Conservation (phyloP, 257 asterid species). For the Capsicum rhomboideum region DNA sequence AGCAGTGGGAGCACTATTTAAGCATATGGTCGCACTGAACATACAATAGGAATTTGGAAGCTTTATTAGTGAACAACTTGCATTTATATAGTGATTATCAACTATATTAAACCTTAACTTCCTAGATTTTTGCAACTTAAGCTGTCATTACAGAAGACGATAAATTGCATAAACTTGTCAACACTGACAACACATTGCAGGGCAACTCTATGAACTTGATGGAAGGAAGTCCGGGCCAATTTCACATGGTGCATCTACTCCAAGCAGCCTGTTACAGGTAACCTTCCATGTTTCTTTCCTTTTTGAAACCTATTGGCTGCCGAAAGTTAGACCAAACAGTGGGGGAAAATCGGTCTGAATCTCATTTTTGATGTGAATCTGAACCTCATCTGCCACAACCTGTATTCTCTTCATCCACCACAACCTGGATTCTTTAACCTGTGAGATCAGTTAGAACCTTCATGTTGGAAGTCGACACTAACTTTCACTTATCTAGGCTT, state of each 20-base stretch:
- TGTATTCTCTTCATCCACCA: neutral
- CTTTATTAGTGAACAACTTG: neutral
- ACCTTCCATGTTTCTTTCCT: neutral
- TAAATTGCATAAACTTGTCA: neutral
- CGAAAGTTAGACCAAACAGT: neutral
- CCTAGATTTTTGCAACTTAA: neutral
- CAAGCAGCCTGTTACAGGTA: constrained; percentile 57
- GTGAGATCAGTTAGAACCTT: neutral
- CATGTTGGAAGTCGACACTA: neutral
- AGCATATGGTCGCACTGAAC: neutral
- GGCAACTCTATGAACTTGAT: constrained; percentile 81
- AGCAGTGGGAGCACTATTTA: neutral
- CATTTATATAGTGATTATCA: neutral
- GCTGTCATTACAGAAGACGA: neutral
- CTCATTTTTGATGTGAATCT: neutral
- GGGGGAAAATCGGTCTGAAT: neutral
- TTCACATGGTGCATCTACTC: constrained; percentile 72
- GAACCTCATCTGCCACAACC: neutral
- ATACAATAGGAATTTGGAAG: neutral
- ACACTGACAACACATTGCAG: too few relatives aligned
- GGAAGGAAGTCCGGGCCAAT: constrained; percentile 84
- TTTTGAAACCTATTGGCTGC: neutral
- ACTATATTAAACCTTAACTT: neutral
- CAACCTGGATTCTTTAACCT: neutral
- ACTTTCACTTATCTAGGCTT: neutral